phyloP scores from a whole-genome alignment of 2,329 filamentous ascomycete genomes.

The Dendryphion nanum region DNA sequence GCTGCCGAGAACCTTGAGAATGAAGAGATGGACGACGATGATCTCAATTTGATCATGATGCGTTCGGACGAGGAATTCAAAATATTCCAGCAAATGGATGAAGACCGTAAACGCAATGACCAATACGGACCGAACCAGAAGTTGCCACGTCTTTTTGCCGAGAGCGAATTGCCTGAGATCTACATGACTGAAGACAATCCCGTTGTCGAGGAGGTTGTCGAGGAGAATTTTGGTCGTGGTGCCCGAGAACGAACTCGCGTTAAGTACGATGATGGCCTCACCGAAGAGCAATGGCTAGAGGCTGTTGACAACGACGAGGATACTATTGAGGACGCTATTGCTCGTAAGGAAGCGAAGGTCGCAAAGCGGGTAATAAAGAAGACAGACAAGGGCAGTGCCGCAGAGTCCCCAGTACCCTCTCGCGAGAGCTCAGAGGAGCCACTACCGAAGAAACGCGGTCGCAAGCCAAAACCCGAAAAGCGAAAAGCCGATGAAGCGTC shows the following conservation, averaged over 20 bases:
- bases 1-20: constrained; percentile 72
- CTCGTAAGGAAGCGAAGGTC: constrained; percentile 81
- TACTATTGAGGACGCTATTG: constrained; percentile 86
- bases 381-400: constrained; percentile 51
- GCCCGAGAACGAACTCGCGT: constrained; percentile 93
- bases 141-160: constrained; percentile 77
- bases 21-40: constrained; percentile 98
- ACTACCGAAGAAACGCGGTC: constrained; percentile 73
- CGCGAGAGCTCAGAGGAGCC: constrained; percentile 81
- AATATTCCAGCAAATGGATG: constrained; percentile 80
- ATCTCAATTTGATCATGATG: constrained; percentile 91
- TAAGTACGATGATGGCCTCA: constrained; percentile 94
- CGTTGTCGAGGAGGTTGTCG: constrained; percentile 74
- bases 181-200: constrained; percentile 86
- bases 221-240: constrained; percentile 73
- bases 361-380: constrained; percentile 72
- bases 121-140: constrained; percentile 71
- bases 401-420: constrained; percentile 76
- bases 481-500: constrained; percentile 76
- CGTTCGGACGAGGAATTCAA: constrained; percentile 77
- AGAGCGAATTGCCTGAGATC: constrained; percentile 88
- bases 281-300: constrained; percentile 98
- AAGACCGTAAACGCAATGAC: constrained; percentile 64
- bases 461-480: constrained; percentile 76
- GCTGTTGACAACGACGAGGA: constrained; percentile 97